Conservation (phyloP, 2,329 filamentous ascomycete species). For the Epichloe gansuensis region DNA sequence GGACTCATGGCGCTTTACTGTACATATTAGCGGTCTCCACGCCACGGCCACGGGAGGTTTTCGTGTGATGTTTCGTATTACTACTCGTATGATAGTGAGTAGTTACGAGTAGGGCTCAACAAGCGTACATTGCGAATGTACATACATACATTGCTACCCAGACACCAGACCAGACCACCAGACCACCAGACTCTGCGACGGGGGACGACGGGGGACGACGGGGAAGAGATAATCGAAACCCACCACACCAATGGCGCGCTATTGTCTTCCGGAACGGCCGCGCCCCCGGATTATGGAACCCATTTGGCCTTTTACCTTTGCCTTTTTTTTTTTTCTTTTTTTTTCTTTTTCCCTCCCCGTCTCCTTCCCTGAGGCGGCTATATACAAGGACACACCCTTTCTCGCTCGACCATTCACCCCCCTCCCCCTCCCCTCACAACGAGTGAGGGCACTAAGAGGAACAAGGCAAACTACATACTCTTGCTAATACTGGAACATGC, state of each 20-base stretch:
- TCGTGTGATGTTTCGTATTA: neutral
- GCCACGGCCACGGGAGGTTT: neutral
- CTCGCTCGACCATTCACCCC: neutral
- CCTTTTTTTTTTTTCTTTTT: neutral
- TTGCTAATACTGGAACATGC: neutral
- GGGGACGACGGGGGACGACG: neutral
- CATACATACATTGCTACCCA: neutral
- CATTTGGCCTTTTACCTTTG: neutral
- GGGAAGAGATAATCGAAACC: neutral
- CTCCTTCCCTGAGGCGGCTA: neutral
- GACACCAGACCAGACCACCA: too few relatives aligned
- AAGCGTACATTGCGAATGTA: too few relatives aligned
- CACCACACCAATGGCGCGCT: conserved; percentile 7
- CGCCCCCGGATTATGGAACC: conserved; percentile 9
- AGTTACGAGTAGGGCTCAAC: too few relatives aligned
- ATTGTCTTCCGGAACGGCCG: conserved; percentile 13
- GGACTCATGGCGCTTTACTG: neutral
- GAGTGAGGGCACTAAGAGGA: neutral
- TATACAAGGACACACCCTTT: neutral
- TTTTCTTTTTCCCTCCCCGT: conserved; percentile 6
- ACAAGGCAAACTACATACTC: neutral
- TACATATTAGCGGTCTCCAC: neutral
- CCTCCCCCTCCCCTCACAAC: too few relatives aligned
- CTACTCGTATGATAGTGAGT: neutral
- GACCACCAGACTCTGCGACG: neutral